Evolutionary conservation across 2,329 filamentous ascomycete genomes (phyloP).

Genomic region (Trichoderma polysporum): DNA sequence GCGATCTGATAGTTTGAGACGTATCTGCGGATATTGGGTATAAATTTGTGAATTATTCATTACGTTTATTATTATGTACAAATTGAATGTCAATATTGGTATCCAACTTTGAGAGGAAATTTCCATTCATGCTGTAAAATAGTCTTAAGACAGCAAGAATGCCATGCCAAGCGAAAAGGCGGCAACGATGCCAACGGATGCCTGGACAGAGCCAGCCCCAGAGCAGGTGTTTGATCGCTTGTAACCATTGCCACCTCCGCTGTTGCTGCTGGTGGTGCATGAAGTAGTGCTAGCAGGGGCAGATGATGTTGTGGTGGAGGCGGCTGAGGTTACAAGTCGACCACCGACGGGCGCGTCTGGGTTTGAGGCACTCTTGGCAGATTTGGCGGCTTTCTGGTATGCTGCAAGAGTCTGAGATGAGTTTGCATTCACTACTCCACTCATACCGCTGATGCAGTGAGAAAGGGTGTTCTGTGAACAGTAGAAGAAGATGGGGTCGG

Average conservation of each 20-base stretch:
- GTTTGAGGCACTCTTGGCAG: background rate
- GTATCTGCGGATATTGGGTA: background rate
- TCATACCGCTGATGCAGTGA: slow-evolving; percentile 29
- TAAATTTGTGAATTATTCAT: background rate
- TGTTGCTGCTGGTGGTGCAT: background rate
- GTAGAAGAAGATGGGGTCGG: slow-evolving; percentile 30
- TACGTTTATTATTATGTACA: background rate
- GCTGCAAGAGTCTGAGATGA: slow-evolving; percentile 22
- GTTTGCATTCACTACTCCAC: slow-evolving; percentile 26
- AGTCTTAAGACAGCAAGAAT: slow-evolving; percentile 1
- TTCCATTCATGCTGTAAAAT: background rate
- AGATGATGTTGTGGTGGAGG: background rate
- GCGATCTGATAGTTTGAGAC: background rate
- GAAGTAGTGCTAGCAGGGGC: background rate
- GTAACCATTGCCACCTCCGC: background rate
- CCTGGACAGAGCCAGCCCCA: slow-evolving; percentile 9
- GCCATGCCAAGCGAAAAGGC: slow-evolving; percentile 17
- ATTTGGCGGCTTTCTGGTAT: slow-evolving; percentile 16
- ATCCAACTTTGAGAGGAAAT: background rate
- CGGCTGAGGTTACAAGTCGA: background rate
- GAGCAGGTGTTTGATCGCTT: slow-evolving; percentile 7
- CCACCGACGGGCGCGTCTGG: background rate
- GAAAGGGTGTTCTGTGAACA: slow-evolving; percentile 20
- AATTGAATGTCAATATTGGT: background rate
- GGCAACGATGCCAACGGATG: slow-evolving; percentile 6